phyloP scores from a whole-genome alignment of 2,329 filamentous ascomycete species.

The Talaromyces sp. region DNA sequence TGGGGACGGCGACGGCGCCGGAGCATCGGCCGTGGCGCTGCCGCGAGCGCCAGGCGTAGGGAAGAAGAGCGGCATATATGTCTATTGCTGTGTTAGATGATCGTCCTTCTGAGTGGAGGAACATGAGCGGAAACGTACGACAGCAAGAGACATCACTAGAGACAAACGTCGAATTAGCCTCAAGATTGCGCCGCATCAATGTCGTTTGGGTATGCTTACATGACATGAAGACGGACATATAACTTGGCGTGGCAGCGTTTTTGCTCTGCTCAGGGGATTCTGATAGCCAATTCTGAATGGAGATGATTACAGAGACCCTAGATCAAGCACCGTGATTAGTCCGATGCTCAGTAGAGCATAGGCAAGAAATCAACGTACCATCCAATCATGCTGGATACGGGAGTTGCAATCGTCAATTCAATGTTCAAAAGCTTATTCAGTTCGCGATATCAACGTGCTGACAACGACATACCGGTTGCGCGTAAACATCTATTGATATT shows the following conservation, averaged over 20 bases:
- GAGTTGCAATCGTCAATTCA: not conserved
- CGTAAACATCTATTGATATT: constrained; percentile 68
- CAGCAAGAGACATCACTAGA: constrained; percentile 57
- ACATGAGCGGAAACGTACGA: constrained; percentile 37
- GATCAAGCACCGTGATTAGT: not conserved
- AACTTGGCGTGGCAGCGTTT: constrained; percentile 64
- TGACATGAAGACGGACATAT: constrained; percentile 75
- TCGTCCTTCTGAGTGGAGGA: not conserved
- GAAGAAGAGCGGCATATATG: constrained; percentile 63
- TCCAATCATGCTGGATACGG: constrained; percentile 56
- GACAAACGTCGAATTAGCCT: not conserved
- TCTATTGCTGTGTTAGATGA: constrained; percentile 37
- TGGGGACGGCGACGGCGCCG: constrained; percentile 41
- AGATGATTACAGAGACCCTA: constrained; percentile 48
- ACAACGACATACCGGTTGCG: constrained; percentile 66
- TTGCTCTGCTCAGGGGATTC: constrained; percentile 52
- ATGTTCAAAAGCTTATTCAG: not conserved
- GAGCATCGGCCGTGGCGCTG: constrained; percentile 45
- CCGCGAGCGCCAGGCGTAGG: constrained; percentile 47
- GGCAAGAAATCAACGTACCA: constrained; percentile 46
- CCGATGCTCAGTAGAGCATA: not conserved
- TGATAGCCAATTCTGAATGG: constrained; percentile 48
- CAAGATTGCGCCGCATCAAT: not conserved
- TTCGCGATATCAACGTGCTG: not conserved
- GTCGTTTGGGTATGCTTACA: constrained; percentile 47